Evolutionary conservation across 2,329 filamentous ascomycete genomes (phyloP).

Genomic region (Fusarium sublunatum): DNA sequence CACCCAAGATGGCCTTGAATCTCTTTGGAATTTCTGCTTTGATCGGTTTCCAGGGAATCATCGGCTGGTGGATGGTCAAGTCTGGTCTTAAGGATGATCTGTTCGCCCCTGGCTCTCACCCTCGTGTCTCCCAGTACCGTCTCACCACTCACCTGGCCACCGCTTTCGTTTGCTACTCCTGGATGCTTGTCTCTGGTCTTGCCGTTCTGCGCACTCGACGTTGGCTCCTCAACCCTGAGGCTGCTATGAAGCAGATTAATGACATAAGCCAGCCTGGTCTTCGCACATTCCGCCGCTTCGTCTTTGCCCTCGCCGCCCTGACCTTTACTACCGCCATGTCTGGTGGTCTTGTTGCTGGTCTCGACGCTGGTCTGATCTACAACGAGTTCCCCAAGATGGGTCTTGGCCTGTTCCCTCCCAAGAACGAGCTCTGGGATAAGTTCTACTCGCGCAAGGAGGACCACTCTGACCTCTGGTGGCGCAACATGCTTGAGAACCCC

Average conservation of each 20-base stretch:
- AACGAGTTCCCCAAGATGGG: conserved; percentile 99
- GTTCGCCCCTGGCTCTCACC: conserved; percentile 89
- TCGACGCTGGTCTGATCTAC: conserved; percentile 97
- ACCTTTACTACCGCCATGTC: conserved; percentile 94
- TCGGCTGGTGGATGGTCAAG: conserved; percentile 99
- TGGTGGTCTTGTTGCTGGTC: conserved; percentile 89
- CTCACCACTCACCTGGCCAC: conserved; percentile 89
- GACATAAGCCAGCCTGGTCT: conserved; percentile 75
- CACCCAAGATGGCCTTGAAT: conserved; percentile 78
- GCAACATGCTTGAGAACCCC: conserved; percentile 97
- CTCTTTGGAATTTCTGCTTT: conserved; percentile 85
- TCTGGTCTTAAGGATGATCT: conserved; percentile 95
- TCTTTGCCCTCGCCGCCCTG: conserved; percentile 76
- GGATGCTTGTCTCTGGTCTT: conserved; percentile 93
- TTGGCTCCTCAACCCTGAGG: conserved; percentile 74
- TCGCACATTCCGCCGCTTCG: conserved; percentile 76
- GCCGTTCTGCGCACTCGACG: conserved; percentile 82
- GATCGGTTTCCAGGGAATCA: conserved; percentile 93
- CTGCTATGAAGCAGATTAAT: conserved; percentile 69
- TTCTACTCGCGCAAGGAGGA: conserved; percentile 87
- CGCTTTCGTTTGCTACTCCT: conserved; percentile 91
- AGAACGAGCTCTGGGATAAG: conserved; percentile 82
- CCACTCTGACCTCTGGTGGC: conserved; percentile 89
- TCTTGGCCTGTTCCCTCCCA: conserved; percentile 80
- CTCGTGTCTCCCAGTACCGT: conserved; percentile 93